Evolutionary conservation across 2,329 filamentous ascomycete genomes (phyloP), one percentile per base, ranked within the genome.

Genomic region (Phialemonium atrogriseum): DNA sequence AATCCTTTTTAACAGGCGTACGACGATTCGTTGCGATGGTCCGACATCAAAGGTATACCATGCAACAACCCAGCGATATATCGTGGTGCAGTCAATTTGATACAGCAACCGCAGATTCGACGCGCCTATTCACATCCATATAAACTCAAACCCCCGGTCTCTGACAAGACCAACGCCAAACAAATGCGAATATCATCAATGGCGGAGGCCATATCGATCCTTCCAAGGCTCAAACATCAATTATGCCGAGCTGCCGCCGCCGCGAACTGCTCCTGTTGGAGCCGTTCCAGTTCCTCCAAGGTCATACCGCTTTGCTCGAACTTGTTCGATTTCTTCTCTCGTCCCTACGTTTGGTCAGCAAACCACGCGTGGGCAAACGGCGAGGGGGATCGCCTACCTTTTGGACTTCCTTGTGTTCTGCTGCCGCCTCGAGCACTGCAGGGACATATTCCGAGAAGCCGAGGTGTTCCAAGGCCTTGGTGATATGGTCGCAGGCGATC

Each of bases 311-410:
- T 94, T 54, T 91, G 83, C 49, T 94, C 89, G 51, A 96, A 87
- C 63, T 96, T 96, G 59, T 88, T 94, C 43, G 88, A 83, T 60
- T 95, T 94, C 70, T 94, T 94, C 62, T 98, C 91, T 28, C 89
- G 83, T 18, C 83, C 85, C 86, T 94, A 22, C 4, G 22, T 2
- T 6, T 11, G 10, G 7, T 21, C 14, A 15, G n/a, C n/a, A n/a
- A n/a, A n/a, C n/a, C n/a, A n/a, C n/a, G n/a, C n/a, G n/a, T n/a
- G n/a, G n/a, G 8, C 4, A 23, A 13, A 17, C 13, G 5, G 77
- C 21, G 76, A 81, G 40, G 84, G 74, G 7, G 7, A n/a, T 27
- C 8, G 19, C 5, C 68, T 56, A 91, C 89, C 75, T 91, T 94
- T 56, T 95, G 77, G 32, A 83, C 79, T 53, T 93, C 87, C 59